Base-by-base conservation (phyloP, 2,329 filamentous ascomycete genomes). In the Keithomyces neogunnii region DNA sequence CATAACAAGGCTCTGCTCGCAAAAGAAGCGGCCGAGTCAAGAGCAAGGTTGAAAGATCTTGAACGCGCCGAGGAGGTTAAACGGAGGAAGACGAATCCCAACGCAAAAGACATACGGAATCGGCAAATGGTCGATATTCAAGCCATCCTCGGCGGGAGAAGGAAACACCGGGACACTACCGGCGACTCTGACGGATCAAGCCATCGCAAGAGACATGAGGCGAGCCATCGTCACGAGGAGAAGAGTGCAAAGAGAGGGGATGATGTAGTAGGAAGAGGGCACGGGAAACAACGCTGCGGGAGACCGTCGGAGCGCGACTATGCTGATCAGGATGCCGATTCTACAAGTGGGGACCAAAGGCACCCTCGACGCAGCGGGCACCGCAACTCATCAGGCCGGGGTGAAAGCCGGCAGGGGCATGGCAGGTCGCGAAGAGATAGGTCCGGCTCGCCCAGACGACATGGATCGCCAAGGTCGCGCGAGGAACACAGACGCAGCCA, bases 1-100 rank as follows among this genome's bases (percentile, higher is more conserved):
- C 92, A 99, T 69, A 99, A 99, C 76, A 83, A 87, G 29, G 87
- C 89, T 1, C 74, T 97, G 32, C 80, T 89, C 19, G 88, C 87
- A 1, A 95, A 85, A 62, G 92, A 97, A 66, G 84, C 85, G 30
- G 82, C 86, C 46, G 91, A 97, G 57, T 84, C 89, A 0, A 77
- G 78, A 55, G 82, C 82, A 3, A 82, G 89, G 26, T 76, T 95
- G 51, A 78, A 80, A 57, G 73, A 76, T 51, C 69, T 91, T 43
- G 77, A 80, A 51, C 68, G 66, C 47, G 69, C 70, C 31, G 72
- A 74, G 55, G 71, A 75, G 51, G 64, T 63, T 32, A 73, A 73
- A 57, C 63, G 69, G 49, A 65, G 64, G 49, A 74, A 71, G 52
- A 66, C 65, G 47, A 74, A 69, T 26, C 76, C 75, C 0, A 73